Conservation (phyloP, 2,329 filamentous ascomycete species). For the Calonectria henricotiae region DNA sequence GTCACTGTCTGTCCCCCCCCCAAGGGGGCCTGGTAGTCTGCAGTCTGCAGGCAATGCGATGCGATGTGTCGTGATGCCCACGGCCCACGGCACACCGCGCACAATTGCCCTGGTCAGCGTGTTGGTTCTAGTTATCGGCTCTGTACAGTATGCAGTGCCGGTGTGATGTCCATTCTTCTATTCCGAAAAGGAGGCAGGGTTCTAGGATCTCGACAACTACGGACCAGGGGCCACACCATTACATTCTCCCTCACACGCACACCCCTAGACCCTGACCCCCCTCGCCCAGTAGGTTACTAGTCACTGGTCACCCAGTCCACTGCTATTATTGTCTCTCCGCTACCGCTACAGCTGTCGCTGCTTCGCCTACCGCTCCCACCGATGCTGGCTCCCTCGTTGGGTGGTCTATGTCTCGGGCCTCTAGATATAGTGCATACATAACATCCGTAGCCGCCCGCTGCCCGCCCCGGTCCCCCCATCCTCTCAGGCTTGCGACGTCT, state of each 20-base stretch:
- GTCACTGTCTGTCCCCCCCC: background rate
- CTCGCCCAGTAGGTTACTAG: constrained; percentile 24
- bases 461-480: constrained; percentile 54
- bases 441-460: constrained; percentile 65
- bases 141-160: constrained; percentile 26
- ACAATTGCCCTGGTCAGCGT: constrained; percentile 16
- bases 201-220: constrained; percentile 33
- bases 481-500: constrained; percentile 62
- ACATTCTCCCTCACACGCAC: constrained; percentile 39
- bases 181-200: constrained; percentile 41
- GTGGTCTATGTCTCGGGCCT: constrained; percentile 35
- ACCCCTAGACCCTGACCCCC: constrained; percentile 25
- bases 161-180: constrained; percentile 34
- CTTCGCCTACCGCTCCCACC: constrained; percentile 45
- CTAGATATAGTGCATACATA: constrained; percentile 64
- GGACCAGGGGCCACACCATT: constrained; percentile 39
- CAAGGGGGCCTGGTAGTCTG: background rate
- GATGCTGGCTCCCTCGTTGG: constrained; percentile 18
- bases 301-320: constrained; percentile 25
- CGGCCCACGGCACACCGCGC: constrained; percentile 26
- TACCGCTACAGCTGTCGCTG: constrained; percentile 41
- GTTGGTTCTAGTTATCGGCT: constrained; percentile 30
- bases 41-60: constrained; percentile 17
- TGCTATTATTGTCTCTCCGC: constrained; percentile 53
- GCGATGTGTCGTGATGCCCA: constrained; percentile 30